Evolutionary conservation across 2,329 filamentous ascomycete genomes (phyloP).

Genomic region (Pyrenophora seminiperda): DNA sequence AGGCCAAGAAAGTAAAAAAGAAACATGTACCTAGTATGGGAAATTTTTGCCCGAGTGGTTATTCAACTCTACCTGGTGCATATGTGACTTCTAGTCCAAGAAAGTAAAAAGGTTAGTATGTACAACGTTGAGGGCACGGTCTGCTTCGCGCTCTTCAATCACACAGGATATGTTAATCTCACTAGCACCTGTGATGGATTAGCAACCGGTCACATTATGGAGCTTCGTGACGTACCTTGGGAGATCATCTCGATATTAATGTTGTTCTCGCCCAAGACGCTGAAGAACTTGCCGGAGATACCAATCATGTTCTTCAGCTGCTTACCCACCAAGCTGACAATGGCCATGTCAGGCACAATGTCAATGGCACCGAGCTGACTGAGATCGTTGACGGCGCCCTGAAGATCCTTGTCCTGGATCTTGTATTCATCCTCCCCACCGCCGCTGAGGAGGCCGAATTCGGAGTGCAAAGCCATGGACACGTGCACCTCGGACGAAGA

Average conservation of each 20-base stretch:
- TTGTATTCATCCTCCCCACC: constrained; percentile 54
- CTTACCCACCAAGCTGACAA: constrained; percentile 89
- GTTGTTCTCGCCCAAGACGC: constrained; percentile 86
- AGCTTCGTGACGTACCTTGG: constrained; percentile 68
- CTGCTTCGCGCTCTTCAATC: constrained; percentile 87
- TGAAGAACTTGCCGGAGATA: constrained; percentile 93
- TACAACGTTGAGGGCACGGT: constrained; percentile 91
- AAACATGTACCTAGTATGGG: not conserved
- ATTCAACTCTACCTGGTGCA: constrained; percentile 36
- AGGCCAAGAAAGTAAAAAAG: constrained; percentile 94
- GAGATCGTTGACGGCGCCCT: constrained; percentile 68
- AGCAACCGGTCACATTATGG: not conserved
- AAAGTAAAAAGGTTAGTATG: constrained; percentile 98
- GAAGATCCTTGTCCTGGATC: constrained; percentile 55
- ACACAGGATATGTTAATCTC: constrained; percentile 99
- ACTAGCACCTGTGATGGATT: constrained; percentile 72
- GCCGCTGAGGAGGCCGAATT: constrained; percentile 60
- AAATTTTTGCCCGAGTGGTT: constrained; percentile 27
- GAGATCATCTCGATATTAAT: constrained; percentile 99
- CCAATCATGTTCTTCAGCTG: constrained; percentile 98
- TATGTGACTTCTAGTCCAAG: constrained; percentile 64
- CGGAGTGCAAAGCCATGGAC: constrained; percentile 91
- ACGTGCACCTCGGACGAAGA: constrained; percentile 97
- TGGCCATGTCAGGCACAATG: constrained; percentile 89
- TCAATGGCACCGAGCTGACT: constrained; percentile 86